These are phyloP conservation scores for Tetrapisispora nanseiensis DNA, from an alignment of 805 yeast genomes.

Conservation along the genomic window DNA sequence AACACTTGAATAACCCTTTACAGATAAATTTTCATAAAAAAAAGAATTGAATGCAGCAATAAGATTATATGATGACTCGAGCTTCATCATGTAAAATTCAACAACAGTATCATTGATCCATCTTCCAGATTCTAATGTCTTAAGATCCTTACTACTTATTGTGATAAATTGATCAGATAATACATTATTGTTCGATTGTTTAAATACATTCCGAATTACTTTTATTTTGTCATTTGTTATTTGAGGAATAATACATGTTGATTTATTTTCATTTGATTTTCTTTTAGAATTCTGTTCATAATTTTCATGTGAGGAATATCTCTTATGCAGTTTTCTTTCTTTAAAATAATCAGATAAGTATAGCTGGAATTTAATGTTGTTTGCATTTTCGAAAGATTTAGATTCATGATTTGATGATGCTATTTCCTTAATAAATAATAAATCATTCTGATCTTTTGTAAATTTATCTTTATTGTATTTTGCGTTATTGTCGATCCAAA, in stretches of 20 bases:
- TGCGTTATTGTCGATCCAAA: constrained; percentile 10
- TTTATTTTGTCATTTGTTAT: constrained; percentile 16
- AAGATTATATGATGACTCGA: constrained; percentile 28
- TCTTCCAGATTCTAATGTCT: constrained; percentile 54
- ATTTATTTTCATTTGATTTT: constrained; percentile 5
- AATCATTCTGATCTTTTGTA: constrained; percentile 10
- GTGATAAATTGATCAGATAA: constrained; percentile 7
- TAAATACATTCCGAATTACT: constrained; percentile 22
- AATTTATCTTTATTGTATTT: background rate
- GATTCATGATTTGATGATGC: constrained; percentile 8
- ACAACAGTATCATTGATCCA: constrained; percentile 93
- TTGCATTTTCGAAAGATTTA: background rate
- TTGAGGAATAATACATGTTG: constrained; percentile 18
- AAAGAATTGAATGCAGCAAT: constrained; percentile 79
- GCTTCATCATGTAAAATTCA: constrained; percentile 56
- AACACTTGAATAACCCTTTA: constrained; percentile 73
- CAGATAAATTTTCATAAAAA: constrained; percentile 63
- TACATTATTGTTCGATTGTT: constrained; percentile 19
- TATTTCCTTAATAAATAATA: constrained; percentile 22
- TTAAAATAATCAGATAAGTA: constrained; percentile 20
- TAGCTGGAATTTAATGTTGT: constrained; percentile 16
- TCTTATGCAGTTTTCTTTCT: constrained; percentile 34
- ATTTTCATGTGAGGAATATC: constrained; percentile 33
- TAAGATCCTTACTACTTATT: constrained; percentile 45
- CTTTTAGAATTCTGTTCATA: constrained; percentile 25